Percentiles rank a stretch among this genome's conserved stretches.
phyloP scores from a whole-genome alignment of 768 basidiomycete genomes.

The Xerocomellus amylosporus region DNA sequence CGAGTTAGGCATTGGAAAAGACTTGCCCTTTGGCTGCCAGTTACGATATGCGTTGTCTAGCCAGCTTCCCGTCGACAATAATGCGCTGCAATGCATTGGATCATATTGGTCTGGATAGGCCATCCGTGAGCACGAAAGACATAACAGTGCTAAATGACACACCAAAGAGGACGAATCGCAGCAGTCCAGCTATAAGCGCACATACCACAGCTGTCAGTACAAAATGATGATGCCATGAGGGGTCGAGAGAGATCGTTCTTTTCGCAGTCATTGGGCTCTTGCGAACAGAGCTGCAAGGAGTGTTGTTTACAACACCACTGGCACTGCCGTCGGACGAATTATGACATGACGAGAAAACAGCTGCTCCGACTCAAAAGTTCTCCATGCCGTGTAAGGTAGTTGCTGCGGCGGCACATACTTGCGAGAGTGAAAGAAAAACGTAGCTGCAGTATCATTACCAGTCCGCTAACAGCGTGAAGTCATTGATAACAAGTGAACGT shows the following conservation, averaged over 20 bases:
- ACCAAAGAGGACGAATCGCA: constrained; percentile 47
- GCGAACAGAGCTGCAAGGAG: not conserved
- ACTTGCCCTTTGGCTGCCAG: constrained; percentile 83
- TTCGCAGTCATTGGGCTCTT: constrained; percentile 22
- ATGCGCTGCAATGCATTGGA: constrained; percentile 66
- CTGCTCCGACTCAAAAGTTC: not conserved
- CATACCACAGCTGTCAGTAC: constrained; percentile 39
- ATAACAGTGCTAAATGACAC: constrained; percentile 14
- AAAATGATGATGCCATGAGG: constrained; percentile 51
- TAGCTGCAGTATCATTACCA: not conserved
- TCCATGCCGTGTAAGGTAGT: too few relatives aligned
- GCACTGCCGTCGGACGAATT: not conserved
- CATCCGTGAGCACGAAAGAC: constrained; percentile 2
- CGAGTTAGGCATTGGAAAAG: constrained; percentile 23
- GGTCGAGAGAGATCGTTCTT: constrained; percentile 38
- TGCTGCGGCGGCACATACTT: too few relatives aligned
- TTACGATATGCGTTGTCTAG: constrained; percentile 60
- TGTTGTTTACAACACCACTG: not conserved
- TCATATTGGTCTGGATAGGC: constrained; percentile 60
- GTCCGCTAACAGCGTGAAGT: not conserved
- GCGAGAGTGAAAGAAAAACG: not conserved
- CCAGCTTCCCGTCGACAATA: constrained; percentile 77
- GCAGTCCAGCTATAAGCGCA: constrained; percentile 43
- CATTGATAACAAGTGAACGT: not conserved
- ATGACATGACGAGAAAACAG: not conserved